Conservation (phyloP, 2,329 filamentous ascomycete species). For the Coniochaeta hoffmannii region DNA sequence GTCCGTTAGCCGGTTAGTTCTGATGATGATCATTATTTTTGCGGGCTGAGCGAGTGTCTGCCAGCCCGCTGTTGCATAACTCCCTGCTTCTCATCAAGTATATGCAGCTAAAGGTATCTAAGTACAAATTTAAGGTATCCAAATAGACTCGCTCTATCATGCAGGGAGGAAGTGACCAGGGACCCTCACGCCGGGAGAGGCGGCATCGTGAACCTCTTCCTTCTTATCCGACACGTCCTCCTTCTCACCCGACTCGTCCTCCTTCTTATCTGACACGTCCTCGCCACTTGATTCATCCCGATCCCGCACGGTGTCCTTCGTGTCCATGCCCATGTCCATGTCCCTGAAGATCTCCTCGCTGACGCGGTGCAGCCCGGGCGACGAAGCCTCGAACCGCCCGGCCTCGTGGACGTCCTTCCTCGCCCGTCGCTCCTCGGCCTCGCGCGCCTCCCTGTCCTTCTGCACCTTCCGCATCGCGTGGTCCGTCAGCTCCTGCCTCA, state of each 20-base stretch:
- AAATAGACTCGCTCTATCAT: background rate
- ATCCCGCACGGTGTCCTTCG: too few species aligned
- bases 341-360: background rate
- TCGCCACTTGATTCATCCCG: too few species aligned
- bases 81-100: too few species aligned
- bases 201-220: background rate
- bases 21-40: too few species aligned
- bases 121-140: too few species aligned
- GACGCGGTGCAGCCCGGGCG: background rate
- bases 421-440: slow-evolving; percentile 17
- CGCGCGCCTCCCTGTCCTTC: slow-evolving; percentile 37
- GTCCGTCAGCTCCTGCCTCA: slow-evolving; percentile 66
- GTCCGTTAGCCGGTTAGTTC: too few species aligned
- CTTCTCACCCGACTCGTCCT: background rate
- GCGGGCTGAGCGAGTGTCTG: too few species aligned
- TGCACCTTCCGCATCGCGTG: slow-evolving; percentile 43
- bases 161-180: background rate
- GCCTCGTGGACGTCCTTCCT: background rate
- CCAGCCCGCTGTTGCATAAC: too few species aligned
- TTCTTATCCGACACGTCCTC: background rate
- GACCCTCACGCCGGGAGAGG: background rate
- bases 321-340: too few species aligned
- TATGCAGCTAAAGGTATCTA: too few species aligned
- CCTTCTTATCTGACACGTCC: too few species aligned
- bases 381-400: background rate